Evolutionary conservation across 345 rosid species (phyloP).

Genomic region (Linum tenue): DNA sequence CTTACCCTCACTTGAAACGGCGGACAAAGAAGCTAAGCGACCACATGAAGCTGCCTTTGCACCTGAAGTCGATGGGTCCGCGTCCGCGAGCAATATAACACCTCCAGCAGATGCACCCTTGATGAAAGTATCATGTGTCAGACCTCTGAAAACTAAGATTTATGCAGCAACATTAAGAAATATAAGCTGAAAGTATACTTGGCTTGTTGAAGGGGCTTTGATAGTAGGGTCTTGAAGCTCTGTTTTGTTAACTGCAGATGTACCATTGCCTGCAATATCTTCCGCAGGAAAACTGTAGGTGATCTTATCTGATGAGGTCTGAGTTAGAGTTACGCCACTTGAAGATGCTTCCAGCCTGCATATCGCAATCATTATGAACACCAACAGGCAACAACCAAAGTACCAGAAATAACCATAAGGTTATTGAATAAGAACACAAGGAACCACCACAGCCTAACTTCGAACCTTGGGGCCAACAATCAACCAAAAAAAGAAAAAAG

Average conservation of each 20-base stretch:
- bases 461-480: neutral
- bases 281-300: slow-evolving; percentile 13
- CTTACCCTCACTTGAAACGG: slow-evolving; percentile 59
- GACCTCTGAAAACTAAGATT: neutral
- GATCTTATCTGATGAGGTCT: slow-evolving; percentile 28
- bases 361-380: neutral
- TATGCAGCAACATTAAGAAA: neutral
- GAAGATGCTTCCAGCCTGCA: slow-evolving; percentile 83
- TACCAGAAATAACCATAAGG: neutral
- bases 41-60: slow-evolving; percentile 95
- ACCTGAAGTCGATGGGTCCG: slow-evolving; percentile 67
- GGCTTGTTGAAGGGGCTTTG: slow-evolving; percentile 23
- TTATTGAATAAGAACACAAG: neutral
- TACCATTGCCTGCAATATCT: slow-evolving; percentile 25
- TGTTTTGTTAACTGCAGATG: slow-evolving; percentile 20
- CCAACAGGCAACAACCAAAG: slow-evolving; percentile 3
- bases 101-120: slow-evolving; percentile 58
- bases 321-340: slow-evolving; percentile 44
- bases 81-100: slow-evolving; percentile 58
- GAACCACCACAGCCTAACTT: neutral
- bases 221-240: slow-evolving; percentile 17
- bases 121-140: slow-evolving; percentile 14
- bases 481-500: slow-evolving; percentile 9
- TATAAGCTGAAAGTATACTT: slow-evolving; percentile 25
- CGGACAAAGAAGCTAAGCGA: slow-evolving; percentile 74